A percentile compares a stretch with the other conserved stretches of the same genome.
Conservation (phyloP, 345 rosid genomes). For the Gossypium turneri region DNA sequence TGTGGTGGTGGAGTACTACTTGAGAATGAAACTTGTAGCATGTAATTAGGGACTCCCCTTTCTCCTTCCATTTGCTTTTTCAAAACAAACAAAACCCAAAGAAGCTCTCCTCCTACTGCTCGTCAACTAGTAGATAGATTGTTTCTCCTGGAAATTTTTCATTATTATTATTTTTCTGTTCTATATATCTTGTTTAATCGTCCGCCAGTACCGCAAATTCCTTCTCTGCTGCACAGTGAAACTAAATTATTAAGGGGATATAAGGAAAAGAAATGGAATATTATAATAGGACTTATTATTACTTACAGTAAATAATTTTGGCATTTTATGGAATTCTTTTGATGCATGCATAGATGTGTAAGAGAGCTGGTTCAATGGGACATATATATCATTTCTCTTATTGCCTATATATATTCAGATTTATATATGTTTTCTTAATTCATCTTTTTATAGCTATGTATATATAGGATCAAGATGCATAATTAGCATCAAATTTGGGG, state of each 20-base stretch:
- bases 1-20: slow-evolving; percentile 30
- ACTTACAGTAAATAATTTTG: not conserved
- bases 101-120: not conserved
- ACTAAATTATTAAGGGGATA: slow-evolving; percentile 20
- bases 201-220: not conserved
- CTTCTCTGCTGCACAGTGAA: slow-evolving; percentile 16
- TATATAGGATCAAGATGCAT: not conserved
- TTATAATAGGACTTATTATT: not conserved
- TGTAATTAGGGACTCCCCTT: slow-evolving; percentile 48
- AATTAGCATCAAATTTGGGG: not conserved
- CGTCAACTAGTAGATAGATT: slow-evolving; percentile 13
- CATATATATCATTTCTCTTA: slow-evolving; percentile 13
- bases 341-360: not conserved
- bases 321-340: not conserved
- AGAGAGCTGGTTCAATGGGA: slow-evolving; percentile 5
- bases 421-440: not conserved
- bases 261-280: slow-evolving; percentile 5
- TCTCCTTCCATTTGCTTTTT: slow-evolving; percentile 46
- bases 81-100: not conserved
- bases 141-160: slow-evolving; percentile 17
- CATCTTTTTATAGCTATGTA: not conserved
- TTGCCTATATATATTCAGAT: not conserved
- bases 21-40: slow-evolving; percentile 59
- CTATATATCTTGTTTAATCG: slow-evolving; percentile 11
- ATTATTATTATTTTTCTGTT: not conserved